Evolutionary conservation across 2,329 filamentous ascomycete genomes (phyloP).

Genomic region (Coniochaeta prunicola): DNA sequence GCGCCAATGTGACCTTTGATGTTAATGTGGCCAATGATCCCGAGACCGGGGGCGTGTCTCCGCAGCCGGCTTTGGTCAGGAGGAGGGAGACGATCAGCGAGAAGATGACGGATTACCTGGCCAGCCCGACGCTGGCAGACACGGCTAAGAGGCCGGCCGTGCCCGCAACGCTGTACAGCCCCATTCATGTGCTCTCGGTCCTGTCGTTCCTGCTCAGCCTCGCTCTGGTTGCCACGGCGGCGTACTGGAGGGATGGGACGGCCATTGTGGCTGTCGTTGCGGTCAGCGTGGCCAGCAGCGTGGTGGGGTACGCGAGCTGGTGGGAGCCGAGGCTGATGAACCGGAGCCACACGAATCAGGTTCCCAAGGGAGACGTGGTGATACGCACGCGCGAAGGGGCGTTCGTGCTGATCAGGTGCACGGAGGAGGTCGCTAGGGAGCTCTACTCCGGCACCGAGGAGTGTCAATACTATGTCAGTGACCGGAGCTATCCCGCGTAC

Average conservation of each 20-base stretch:
- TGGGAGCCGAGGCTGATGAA: slow-evolving; percentile 50
- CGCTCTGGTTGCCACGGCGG: slow-evolving; percentile 36
- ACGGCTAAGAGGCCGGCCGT: slow-evolving; percentile 34
- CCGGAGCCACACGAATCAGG: slow-evolving; percentile 37
- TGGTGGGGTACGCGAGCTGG: slow-evolving; percentile 49
- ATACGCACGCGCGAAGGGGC: slow-evolving; percentile 54
- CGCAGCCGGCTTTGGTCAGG: slow-evolving; percentile 17
- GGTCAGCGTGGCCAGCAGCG: slow-evolving; percentile 43
- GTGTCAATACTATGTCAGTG: slow-evolving; percentile 46
- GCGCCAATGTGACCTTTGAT: not conserved
- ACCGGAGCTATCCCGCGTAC: slow-evolving; percentile 39
- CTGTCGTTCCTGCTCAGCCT: slow-evolving; percentile 42
- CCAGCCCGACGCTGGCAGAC: slow-evolving; percentile 32
- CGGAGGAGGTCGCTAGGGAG: slow-evolving; percentile 54
- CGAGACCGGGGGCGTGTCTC: slow-evolving; percentile 3
- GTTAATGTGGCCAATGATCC: not conserved
- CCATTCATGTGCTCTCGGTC: slow-evolving; percentile 45
- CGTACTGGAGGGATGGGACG: slow-evolving; percentile 38
- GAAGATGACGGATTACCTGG: slow-evolving; percentile 33
- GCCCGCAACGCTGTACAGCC: slow-evolving; percentile 39
- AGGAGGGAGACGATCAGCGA: slow-evolving; percentile 28
- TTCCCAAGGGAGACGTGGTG: slow-evolving; percentile 51
- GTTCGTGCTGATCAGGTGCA: slow-evolving; percentile 49
- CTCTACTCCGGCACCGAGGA: slow-evolving; percentile 55
- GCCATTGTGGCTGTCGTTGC: slow-evolving; percentile 43